A percentile compares a stretch with the other conserved stretches of the same genome.
Evolutionary conservation across 1,284 basidiomycete genomes (phyloP).

Genomic region (Apiotrichum veenhuisii): DNA sequence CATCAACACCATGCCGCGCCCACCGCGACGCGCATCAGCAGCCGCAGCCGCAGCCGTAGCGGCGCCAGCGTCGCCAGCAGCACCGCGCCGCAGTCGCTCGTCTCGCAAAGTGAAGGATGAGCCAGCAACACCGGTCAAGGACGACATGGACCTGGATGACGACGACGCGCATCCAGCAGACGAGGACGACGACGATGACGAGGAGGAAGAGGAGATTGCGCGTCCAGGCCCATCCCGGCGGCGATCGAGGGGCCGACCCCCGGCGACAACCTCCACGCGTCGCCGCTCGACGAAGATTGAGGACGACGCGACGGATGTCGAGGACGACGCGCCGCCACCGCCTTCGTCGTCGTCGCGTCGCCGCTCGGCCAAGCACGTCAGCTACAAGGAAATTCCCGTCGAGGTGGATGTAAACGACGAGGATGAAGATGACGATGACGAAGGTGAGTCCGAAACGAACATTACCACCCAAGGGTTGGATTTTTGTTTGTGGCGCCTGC

Average conservation of each 20-base stretch:
- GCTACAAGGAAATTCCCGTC: slow-evolving; percentile 25
- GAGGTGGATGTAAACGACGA: slow-evolving; percentile 16
- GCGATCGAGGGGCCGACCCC: background rate
- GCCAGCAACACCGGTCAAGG: background rate
- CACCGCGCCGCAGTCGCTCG: background rate
- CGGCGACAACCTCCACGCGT: background rate
- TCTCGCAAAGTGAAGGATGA: slow-evolving; percentile 18
- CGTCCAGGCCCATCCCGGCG: slow-evolving; percentile 10
- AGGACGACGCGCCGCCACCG: slow-evolving; percentile 16
- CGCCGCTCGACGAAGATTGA: slow-evolving; percentile 2
- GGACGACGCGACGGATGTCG: slow-evolving; percentile 15
- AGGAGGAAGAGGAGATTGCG: slow-evolving; percentile 3
- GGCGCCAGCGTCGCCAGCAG: background rate
- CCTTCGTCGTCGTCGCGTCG: slow-evolving; percentile 12
- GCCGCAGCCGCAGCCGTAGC: slow-evolving; percentile 8
- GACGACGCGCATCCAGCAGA: slow-evolving; percentile 17
- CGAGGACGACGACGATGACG: slow-evolving; percentile 17
- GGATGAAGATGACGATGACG: slow-evolving; percentile 17
- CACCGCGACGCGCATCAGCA: slow-evolving; percentile 11
- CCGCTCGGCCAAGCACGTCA: slow-evolving; percentile 23
- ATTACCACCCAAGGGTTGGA: background rate
- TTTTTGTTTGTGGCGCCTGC: background rate
- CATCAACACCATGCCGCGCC: slow-evolving; percentile 13
- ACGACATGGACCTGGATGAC: slow-evolving; percentile 7
- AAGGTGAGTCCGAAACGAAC: background rate